Evolutionary conservation across 2,329 filamentous ascomycete genomes (phyloP), one percentile per base, ranked within the genome.

Genomic region (Lachnellula suecica): DNA sequence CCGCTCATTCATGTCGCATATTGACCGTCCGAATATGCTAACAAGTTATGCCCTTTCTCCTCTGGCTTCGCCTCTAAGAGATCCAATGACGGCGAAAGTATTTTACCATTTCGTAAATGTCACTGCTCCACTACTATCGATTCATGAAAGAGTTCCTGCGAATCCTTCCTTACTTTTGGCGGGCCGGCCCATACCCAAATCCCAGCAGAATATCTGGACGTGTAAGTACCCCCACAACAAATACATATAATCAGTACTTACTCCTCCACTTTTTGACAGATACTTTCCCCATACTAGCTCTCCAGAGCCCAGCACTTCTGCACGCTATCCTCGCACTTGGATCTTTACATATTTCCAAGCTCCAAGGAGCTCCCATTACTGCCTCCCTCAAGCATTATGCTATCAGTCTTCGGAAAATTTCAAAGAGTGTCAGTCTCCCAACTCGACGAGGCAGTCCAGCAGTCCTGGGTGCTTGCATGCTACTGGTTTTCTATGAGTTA

Each of bases 81-180:
- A 97, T 59, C 81, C 84, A 2, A 85, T 87, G 58, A 93, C 90
- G 10, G 87, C 90, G 13, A 81, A 86, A 25, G 85, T 96, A 6
- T 97, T 97, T 68, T 87, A 87, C 68, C 91, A 97, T 70, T 97
- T 97, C 68, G 84, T 97, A 43, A 88, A 91, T 60, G 87, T 94
- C 6, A 96, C 91, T 2, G 92, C 88, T 0, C 89, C 91, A 1
- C 88, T 83, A 59, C 82, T 97, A 66, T 96, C 92, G 1, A 79
- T 96, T 24, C 96, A 90, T 66, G 92, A 97, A 70, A 81, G 93
- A 48, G 85, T 92, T 67, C 85, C 89, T 2, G 80, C 85, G 50
- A 89, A 93, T 63, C 81, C 89, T 1, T 80, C 83, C 1, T 79
- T 85, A 6, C 77, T 88, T 25, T 85, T 89, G 60, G 75, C 76